Base-by-base conservation (phyloP, 768 basidiomycete genomes). In the Ephemerocybe angulata region DNA sequence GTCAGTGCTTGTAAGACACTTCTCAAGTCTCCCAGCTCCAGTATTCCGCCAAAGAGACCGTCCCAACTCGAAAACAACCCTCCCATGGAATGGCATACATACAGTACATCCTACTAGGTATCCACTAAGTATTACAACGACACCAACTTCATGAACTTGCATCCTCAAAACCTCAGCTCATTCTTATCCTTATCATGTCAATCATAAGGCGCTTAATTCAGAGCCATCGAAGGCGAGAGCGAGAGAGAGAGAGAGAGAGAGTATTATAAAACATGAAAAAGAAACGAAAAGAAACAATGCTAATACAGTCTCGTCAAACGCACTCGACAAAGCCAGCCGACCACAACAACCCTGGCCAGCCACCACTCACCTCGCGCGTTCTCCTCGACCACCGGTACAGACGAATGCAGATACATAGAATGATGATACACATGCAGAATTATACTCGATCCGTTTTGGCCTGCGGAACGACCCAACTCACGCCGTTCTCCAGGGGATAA, bases 401-500 rank as follows among this genome's bases (percentile, higher is more conserved):
- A 30, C 15, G 46, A 48, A 25, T 48, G 46, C 46, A 48, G 46
- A 48, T 48, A 48, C 44, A 46, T 28, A 30, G 21, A n/a, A n/a
- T n/a, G 27, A 48, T 48, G 46, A 48, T 48, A 48, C 46, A 48
- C 46, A 48, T 48, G 46, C 24, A 13, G 46, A 48, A 28, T 28
- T 28, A 24, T 48, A 48, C 28, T 24, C 27, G 46, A 48, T 48
- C 46, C 46, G 22, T 48, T 48, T 48, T 25, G 28, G 13, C 42
- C 24, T 19, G 17, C 46, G 11, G 13, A 28, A 48, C 25, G 46
- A 21, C n/a, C 19, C 24, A 25, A 44, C n/a, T 40, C 38, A 44
- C 42, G 12, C 19, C 17, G 27, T 22, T 25, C 42, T n/a, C n/a
- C n/a, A 44, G 42, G 24, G 12, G 42, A 44, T 13, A 25, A 25